Evolutionary conservation across 441 rosid species (phyloP).

Genomic region (Populus trichocarpa): DNA sequence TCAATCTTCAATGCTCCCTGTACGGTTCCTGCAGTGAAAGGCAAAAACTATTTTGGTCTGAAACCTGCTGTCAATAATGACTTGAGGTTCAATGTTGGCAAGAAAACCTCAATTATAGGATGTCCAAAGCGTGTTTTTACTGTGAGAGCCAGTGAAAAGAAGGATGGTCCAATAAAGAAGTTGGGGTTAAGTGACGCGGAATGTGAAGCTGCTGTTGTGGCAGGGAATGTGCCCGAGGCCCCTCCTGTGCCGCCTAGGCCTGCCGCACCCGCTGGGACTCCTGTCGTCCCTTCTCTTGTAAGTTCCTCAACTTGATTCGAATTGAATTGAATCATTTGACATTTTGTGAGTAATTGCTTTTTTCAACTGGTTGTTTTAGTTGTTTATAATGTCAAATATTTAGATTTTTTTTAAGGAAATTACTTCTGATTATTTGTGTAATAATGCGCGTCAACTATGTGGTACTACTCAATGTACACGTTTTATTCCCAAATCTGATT

Average conservation of each 20-base stretch:
- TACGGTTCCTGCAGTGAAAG: slow-evolving; percentile 15
- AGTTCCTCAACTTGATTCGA: slow-evolving; percentile 23
- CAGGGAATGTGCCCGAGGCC: slow-evolving; percentile 76
- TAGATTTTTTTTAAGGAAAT: background rate
- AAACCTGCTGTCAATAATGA: slow-evolving; percentile 6
- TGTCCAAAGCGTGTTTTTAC: slow-evolving; percentile 29
- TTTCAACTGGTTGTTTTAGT: background rate
- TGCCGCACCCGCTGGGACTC: slow-evolving; percentile 81
- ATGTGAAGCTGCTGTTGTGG: slow-evolving; percentile 84
- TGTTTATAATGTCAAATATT: background rate
- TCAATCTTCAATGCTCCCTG: slow-evolving; percentile 14
- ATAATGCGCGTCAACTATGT: background rate
- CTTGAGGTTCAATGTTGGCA: slow-evolving; percentile 16
- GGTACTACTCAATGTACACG: background rate
- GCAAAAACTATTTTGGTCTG: slow-evolving; percentile 12
- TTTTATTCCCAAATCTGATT: background rate
- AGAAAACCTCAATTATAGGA: slow-evolving; percentile 5
- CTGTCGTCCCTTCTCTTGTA: slow-evolving; percentile 63
- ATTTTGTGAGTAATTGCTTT: background rate
- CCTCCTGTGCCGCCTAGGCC: slow-evolving; percentile 85
- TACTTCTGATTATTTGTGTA: background rate
- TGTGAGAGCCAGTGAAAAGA: slow-evolving; percentile 49
- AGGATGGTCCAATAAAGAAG: slow-evolving; percentile 47
- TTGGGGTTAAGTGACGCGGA: slow-evolving; percentile 69
- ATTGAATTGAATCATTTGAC: background rate